Percentiles rank a stretch among this genome's conserved stretches.
Evolutionary conservation across 306 rosid genomes (phyloP).

Genomic region (Astragalus glycyphyllos): DNA sequence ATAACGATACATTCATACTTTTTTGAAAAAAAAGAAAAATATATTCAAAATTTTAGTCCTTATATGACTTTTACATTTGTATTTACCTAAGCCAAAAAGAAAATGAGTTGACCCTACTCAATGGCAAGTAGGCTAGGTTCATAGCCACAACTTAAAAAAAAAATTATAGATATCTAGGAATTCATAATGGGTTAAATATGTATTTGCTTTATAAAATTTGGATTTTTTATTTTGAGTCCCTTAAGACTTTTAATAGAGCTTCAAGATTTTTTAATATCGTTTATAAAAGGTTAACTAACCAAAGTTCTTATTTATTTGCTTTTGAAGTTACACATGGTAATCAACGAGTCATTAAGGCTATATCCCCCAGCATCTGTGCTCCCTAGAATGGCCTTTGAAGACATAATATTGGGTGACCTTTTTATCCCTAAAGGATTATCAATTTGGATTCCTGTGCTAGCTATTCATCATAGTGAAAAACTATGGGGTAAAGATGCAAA

Average conservation of each 20-base stretch:
- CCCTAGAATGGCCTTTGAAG: constrained; percentile 92
- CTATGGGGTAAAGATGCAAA: constrained; percentile 95
- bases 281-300: constrained; percentile 2
- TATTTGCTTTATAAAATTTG: too few species aligned
- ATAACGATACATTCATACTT: constrained; percentile 46
- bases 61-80: constrained; percentile 23
- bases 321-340: constrained; percentile 87
- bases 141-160: constrained; percentile 42
- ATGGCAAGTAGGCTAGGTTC: not conserved
- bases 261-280: too few species aligned
- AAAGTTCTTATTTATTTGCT: not conserved
- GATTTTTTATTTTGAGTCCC: too few species aligned
- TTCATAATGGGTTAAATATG: too few species aligned
- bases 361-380: constrained; percentile 95
- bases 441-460: constrained; percentile 93
- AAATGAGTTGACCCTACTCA: constrained; percentile 46
- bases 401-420: constrained; percentile 77
- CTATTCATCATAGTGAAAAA: constrained; percentile 90
- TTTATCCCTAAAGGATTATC: constrained; percentile 90
- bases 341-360: constrained; percentile 87
- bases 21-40: constrained; percentile 12
- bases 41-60: not conserved
- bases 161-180: too few species aligned
- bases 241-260: too few species aligned
- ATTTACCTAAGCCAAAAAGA: constrained; percentile 35